Percentiles rank a stretch among this genome's conserved stretches.
These are phyloP conservation scores for Annulohypoxylon stygium DNA, from an alignment of 495 filamentous ascomycete genomes.

Conservation along the genomic window DNA sequence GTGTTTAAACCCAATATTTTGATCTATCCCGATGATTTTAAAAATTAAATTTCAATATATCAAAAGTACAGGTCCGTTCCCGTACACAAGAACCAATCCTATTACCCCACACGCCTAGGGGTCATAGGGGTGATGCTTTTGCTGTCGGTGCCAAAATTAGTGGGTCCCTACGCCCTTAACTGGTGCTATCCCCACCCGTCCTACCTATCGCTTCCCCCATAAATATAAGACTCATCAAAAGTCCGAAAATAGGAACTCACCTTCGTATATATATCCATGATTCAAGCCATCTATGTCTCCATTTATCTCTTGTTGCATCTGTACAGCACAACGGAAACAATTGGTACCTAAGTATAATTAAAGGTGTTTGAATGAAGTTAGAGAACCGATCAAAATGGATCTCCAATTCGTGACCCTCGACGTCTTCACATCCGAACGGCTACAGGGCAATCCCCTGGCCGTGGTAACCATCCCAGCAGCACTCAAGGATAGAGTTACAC, in stretches of 20 bases:
- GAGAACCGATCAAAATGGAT: constrained; percentile 47
- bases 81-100: background rate
- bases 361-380: background rate
- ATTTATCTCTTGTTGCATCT: background rate
- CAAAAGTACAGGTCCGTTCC: no score
- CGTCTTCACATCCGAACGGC: constrained; percentile 72
- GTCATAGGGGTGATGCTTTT: background rate
- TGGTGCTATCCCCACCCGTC: constrained; percentile 21
- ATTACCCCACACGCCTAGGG: background rate
- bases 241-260: constrained; percentile 28
- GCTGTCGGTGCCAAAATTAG: constrained; percentile 11
- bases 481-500: constrained; percentile 52
- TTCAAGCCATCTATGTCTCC: background rate
- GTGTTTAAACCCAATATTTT: background rate
- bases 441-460: constrained; percentile 76
- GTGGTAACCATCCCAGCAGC: constrained; percentile 66
- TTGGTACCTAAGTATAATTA: background rate
- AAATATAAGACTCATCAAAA: constrained; percentile 15
- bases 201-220: constrained; percentile 4
- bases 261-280: constrained; percentile 9
- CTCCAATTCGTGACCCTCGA: constrained; percentile 72
- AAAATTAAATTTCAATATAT: no score
- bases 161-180: constrained; percentile 30
- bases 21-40: no score
- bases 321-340: constrained; percentile 1